Conservation (phyloP, 2,329 filamentous ascomycete species). For the Arthrocladium fulminans region DNA sequence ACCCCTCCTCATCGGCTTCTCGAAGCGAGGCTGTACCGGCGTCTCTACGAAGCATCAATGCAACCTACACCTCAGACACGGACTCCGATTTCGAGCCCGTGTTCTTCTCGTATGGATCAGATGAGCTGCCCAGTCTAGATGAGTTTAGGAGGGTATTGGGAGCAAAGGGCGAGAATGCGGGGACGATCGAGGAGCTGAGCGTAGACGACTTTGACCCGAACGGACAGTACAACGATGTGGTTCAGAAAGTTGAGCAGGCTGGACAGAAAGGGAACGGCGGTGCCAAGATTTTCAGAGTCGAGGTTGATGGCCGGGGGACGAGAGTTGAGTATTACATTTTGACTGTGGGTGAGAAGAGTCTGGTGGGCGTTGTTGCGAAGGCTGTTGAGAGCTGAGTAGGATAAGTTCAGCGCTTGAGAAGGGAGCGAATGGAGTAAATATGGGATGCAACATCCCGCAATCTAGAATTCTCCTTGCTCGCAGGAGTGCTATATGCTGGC, state of each 20-base stretch:
- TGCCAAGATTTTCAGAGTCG: conserved; percentile 66
- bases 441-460: too few species aligned
- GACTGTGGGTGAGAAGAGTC: conserved; percentile 50
- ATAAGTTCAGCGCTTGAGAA: too few species aligned
- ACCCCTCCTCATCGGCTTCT: conserved; percentile 11
- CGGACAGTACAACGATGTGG: conserved; percentile 59
- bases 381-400: conserved; percentile 64
- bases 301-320: conserved; percentile 37
- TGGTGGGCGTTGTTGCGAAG: conserved; percentile 72
- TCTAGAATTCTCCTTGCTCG: too few species aligned
- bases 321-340: conserved; percentile 68
- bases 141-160: conserved; percentile 62
- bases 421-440: too few species aligned
- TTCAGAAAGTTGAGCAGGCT: conserved; percentile 41
- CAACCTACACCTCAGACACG: conserved; percentile 54
- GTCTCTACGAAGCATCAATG: conserved; percentile 49
- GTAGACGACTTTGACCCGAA: conserved; percentile 63
- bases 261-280: conserved; percentile 37
- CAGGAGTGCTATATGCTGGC: too few species aligned
- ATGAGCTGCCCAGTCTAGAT: conserved; percentile 37
- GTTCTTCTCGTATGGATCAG: conserved; percentile 52
- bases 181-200: conserved; percentile 56
- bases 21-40: conserved; percentile 24
- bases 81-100: conserved; percentile 81
- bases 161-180: conserved; percentile 31